Evolutionary conservation across 1,284 basidiomycete species (phyloP), one percentile per base, ranked within the genome.

Genomic region (Malassezia sp.): DNA sequence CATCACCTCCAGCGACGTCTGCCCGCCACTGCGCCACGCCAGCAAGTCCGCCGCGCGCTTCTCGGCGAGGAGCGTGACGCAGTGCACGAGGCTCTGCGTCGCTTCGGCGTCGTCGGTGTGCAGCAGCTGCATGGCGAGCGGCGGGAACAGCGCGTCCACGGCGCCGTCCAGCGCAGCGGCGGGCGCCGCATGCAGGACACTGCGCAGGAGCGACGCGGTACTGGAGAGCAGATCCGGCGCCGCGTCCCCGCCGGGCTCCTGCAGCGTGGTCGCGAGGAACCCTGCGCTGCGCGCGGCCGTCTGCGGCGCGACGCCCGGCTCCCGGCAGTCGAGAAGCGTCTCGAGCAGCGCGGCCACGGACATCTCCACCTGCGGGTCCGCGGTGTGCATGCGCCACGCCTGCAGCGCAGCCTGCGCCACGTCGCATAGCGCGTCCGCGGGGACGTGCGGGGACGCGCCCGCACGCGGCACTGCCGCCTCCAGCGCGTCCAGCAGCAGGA

Each of bases 401-500:
- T 79, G 2, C 71, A 71, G 12, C 78, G 80, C 45, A 85, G 72
- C 80, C 81, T 41, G 37, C 9, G 57, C 56, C 14, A 65, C 58
- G 27, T 59, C 54, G 32, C 51, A 49, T 10, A 60, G 28, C 20
- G 42, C 15, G 15, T 36, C 23, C 14, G 40, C 36, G 6, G n/a
- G 28, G 21, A 9, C 14, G 38, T 18, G 42, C 37, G 20, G 46
- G 40, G 44, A 45, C 0, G 50, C 85, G 32, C 75, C 76, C 6
- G 38, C 30, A 18, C 34, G 32, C 9, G 34, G 80, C 3, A 91
- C 77, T 23, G 81, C 79, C 1, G 88, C 73, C 4, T 90, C 79
- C 2, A 83, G 79, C 2, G 82, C 83, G 66, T 95, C 89, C 20
- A 96, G 75, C 21, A 95, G 79, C 8, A 96, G 78, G n/a, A 85